These are phyloP conservation scores for Aeschynomene evenia DNA, from an alignment of 306 rosid genomes.

Conservation along the genomic window DNA sequence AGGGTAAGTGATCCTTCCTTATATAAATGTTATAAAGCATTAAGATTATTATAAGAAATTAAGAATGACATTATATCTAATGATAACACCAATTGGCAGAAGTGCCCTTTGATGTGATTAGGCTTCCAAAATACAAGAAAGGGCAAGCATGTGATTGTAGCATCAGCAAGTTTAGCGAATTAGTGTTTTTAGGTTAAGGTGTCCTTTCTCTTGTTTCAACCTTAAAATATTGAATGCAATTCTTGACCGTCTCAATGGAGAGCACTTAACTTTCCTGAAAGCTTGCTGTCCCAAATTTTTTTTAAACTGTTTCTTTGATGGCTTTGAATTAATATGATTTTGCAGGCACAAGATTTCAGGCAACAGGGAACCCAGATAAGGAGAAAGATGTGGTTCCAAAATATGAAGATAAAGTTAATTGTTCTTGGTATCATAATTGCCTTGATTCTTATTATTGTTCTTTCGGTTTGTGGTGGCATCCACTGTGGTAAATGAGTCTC, in stretches of 20 bases:
- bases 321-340: conserved; percentile 12
- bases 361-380: conserved; percentile 90
- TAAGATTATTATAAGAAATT: neutral
- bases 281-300: neutral
- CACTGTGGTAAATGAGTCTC: conserved; percentile 52
- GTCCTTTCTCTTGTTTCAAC: neutral
- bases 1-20: too few relatives aligned
- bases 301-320: neutral
- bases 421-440: conserved; percentile 73
- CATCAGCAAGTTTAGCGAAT: neutral
- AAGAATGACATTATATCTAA: neutral
- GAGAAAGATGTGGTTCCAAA: conserved; percentile 94
- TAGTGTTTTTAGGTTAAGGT: neutral
- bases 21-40: neutral
- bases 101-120: neutral
- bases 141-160: neutral
- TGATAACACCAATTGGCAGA: neutral
- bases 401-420: conserved; percentile 87
- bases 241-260: neutral
- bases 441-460: conserved; percentile 69
- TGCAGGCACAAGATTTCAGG: conserved; percentile 90
- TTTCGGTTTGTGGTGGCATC: conserved; percentile 76
- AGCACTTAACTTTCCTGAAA: neutral
- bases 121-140: neutral
- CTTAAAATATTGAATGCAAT: neutral